Percentiles rank a stretch among this genome's conserved stretches.
phyloP scores from a whole-genome alignment of 495 filamentous ascomycete genomes.

The Cladorrhinum samala region DNA sequence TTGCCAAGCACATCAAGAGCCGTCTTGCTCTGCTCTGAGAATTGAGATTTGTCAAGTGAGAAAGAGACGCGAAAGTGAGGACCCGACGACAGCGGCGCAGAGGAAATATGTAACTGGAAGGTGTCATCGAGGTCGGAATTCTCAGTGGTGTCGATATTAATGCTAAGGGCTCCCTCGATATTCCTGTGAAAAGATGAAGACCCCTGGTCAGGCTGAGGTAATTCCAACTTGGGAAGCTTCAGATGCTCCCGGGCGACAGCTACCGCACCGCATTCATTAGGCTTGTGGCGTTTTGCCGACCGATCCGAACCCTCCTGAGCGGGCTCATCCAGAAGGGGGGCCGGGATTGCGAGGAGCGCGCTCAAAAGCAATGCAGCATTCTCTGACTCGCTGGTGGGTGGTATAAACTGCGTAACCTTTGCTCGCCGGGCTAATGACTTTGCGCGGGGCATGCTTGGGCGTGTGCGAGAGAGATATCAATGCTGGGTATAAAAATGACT shows the following conservation, averaged over 20 bases:
- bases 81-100: slow-evolving; percentile 9
- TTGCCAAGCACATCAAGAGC: slow-evolving; percentile 12
- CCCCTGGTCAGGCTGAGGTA: not conserved
- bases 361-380: not conserved
- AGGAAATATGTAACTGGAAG: slow-evolving; percentile 10
- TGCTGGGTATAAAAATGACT: not conserved
- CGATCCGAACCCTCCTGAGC: not conserved
- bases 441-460: not conserved
- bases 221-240: slow-evolving; percentile 1
- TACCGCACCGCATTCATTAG: slow-evolving; percentile 8
- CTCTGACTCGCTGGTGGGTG: not conserved
- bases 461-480: not conserved
- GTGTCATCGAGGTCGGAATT: not conserved
- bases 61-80: slow-evolving; percentile 7
- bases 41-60: not conserved
- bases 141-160: slow-evolving; percentile 3
- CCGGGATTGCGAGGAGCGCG: slow-evolving; percentile 1
- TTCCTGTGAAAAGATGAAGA: slow-evolving; percentile 2
- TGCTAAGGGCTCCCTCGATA: slow-evolving; percentile 4
- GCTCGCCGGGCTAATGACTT: not conserved
- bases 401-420: not conserved
- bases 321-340: not conserved
- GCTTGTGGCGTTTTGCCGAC: slow-evolving; percentile 20
- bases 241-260: slow-evolving; percentile 21
- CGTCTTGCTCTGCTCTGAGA: not conserved